These are phyloP conservation scores for Priceomyces melissophilus DNA, from an alignment of 805 yeast genomes.

Conservation along the genomic window DNA sequence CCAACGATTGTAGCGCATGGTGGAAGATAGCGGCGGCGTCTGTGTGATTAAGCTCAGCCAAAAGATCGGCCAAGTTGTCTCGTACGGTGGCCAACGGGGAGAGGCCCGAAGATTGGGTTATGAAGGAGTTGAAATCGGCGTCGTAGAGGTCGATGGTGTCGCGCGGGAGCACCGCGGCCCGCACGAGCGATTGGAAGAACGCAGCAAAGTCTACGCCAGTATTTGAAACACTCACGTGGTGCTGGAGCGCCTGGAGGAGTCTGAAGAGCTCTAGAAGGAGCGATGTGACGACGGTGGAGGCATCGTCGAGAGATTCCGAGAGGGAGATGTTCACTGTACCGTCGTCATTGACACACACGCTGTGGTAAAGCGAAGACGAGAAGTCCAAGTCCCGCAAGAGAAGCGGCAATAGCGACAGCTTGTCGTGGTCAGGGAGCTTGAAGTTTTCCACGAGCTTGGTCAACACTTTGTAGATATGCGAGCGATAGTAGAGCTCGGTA, in stretches of 20 bases:
- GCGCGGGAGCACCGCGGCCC: conserved; percentile 39
- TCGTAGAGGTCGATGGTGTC: conserved; percentile 47
- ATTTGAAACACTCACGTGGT: conserved; percentile 16
- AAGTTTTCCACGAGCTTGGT: conserved; percentile 24
- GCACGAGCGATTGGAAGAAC: conserved; percentile 27
- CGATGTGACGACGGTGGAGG: conserved; percentile 15
- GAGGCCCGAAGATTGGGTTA: conserved; percentile 72
- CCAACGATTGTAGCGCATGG: background rate
- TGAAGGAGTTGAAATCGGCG: conserved; percentile 64
- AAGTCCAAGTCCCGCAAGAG: conserved; percentile 23
- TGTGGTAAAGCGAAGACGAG: conserved; percentile 12
- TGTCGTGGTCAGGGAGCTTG: conserved; percentile 19
- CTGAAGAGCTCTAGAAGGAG: conserved; percentile 31
- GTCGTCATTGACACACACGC: conserved; percentile 10
- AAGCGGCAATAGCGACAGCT: conserved; percentile 10
- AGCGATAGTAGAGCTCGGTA: conserved; percentile 20
- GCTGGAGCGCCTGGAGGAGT: conserved; percentile 29
- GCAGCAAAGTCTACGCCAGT: conserved; percentile 17
- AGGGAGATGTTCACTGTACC: conserved; percentile 3
- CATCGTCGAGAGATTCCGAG: conserved; percentile 16
- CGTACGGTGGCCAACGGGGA: conserved; percentile 53
- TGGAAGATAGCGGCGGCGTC: conserved; percentile 29
- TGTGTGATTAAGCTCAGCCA: conserved; percentile 44
- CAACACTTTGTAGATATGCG: conserved; percentile 26
- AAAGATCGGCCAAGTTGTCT: conserved; percentile 55